These are phyloP conservation scores for Ceratocystis destructans DNA, from an alignment of 2,329 filamentous ascomycete genomes.

Conservation along the genomic window DNA sequence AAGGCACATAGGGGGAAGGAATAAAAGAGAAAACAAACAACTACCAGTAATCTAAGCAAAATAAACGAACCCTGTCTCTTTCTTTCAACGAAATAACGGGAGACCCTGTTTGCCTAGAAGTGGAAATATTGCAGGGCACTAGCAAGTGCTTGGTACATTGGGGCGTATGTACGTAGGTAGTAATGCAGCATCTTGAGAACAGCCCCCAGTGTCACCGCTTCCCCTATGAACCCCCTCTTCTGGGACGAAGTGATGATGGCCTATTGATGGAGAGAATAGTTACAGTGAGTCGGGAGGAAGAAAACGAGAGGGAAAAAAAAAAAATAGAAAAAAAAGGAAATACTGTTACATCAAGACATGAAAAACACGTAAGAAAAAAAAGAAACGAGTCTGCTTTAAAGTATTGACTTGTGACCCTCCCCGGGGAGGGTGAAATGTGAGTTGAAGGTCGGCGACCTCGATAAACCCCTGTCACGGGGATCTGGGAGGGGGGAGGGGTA, in stretches of 20 bases:
- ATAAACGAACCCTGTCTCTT: neutral
- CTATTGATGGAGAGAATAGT: neutral
- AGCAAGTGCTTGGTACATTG: neutral
- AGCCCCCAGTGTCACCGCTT: neutral
- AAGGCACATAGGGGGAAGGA: neutral
- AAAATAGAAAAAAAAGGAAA: too few species aligned
- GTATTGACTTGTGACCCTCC: neutral
- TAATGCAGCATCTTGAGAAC: neutral
- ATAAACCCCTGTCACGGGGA: neutral
- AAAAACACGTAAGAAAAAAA: neutral
- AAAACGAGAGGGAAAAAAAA: neutral
- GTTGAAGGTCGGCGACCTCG: constrained; percentile 14
- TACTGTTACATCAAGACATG: too few species aligned
- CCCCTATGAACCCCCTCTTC: neutral
- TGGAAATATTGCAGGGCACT: neutral
- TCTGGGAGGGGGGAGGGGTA: neutral
- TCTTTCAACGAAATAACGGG: neutral
- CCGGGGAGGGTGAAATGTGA: neutral
- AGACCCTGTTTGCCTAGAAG: neutral
- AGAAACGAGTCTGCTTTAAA: neutral
- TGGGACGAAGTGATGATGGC: neutral
- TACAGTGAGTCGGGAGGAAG: neutral
- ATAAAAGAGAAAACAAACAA: neutral
- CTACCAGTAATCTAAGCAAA: neutral
- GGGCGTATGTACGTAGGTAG: neutral